These are phyloP conservation scores for Pleochaeta shiraiana DNA, from an alignment of 2,329 filamentous ascomycete genomes.

Conservation along the genomic window DNA sequence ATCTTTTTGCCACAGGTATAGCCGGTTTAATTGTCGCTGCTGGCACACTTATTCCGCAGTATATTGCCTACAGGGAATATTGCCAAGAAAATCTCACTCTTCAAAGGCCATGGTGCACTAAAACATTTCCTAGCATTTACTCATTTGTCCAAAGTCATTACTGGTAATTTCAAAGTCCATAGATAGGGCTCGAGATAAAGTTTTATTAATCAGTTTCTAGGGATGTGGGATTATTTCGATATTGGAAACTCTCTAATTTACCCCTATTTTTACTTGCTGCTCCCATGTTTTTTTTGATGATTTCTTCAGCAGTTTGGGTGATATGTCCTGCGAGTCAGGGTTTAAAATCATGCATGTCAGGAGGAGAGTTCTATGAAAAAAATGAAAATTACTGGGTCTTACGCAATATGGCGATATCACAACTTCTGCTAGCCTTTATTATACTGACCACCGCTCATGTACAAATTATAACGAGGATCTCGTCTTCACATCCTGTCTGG, in stretches of 20 bases:
- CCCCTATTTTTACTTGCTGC: slow-evolving; percentile 70
- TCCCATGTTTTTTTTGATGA: slow-evolving; percentile 51
- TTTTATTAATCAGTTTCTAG: too few species aligned
- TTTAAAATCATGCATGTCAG: background rate
- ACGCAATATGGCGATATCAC: slow-evolving; percentile 40
- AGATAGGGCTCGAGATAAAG: too few species aligned
- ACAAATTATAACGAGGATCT: slow-evolving; percentile 78
- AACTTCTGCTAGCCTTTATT: slow-evolving; percentile 47
- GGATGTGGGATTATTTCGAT: slow-evolving; percentile 70
- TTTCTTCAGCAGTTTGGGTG: slow-evolving; percentile 33
- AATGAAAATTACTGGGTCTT: slow-evolving; percentile 8
- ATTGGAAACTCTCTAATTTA: slow-evolving; percentile 74
- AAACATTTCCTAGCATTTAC: slow-evolving; percentile 66
- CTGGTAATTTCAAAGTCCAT: slow-evolving; percentile 44
- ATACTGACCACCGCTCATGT: slow-evolving; percentile 72
- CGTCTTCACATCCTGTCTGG: slow-evolving; percentile 77
- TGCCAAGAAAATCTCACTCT: slow-evolving; percentile 25
- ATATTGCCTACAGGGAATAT: slow-evolving; percentile 49
- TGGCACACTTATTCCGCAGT: slow-evolving; percentile 52
- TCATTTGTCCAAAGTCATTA: slow-evolving; percentile 74
- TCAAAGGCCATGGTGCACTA: slow-evolving; percentile 50
- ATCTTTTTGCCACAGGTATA: slow-evolving; percentile 34
- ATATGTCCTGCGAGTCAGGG: slow-evolving; percentile 9
- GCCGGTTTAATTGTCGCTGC: slow-evolving; percentile 45
- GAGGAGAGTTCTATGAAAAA: background rate